Conservation (phyloP, 352 stramenopile genomes). For the Phytophthora multivora region DNA sequence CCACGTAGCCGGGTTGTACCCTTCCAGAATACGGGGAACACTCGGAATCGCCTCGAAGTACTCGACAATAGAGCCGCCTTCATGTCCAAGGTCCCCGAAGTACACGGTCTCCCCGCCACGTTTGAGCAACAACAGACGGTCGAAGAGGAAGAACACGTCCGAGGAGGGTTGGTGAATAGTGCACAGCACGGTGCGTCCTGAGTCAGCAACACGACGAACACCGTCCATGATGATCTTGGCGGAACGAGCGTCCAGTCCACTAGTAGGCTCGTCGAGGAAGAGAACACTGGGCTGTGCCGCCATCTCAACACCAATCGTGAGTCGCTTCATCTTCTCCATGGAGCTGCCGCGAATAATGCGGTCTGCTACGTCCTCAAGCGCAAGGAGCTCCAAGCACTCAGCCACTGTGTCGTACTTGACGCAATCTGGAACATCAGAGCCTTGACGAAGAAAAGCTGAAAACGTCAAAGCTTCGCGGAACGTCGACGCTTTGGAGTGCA, state of each 20-base stretch:
- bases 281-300: slow-evolving; percentile 79
- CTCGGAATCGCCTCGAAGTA: slow-evolving; percentile 55
- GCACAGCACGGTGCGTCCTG: slow-evolving; percentile 79
- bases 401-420: slow-evolving; percentile 60
- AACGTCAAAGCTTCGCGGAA: slow-evolving; percentile 93
- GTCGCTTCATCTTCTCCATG: slow-evolving; percentile 59
- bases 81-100: slow-evolving; percentile 42
- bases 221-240: slow-evolving; percentile 86
- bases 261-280: slow-evolving; percentile 88
- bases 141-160: slow-evolving; percentile 86
- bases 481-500: slow-evolving; percentile 89
- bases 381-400: slow-evolving; percentile 61
- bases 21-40: slow-evolving; percentile 46
- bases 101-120: slow-evolving; percentile 51
- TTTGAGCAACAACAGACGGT: slow-evolving; percentile 80
- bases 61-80: slow-evolving; percentile 26
- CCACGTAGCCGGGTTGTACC: slow-evolving; percentile 72
- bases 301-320: slow-evolving; percentile 90
- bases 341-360: slow-evolving; percentile 67
- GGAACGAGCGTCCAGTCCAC: slow-evolving; percentile 80
- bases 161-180: slow-evolving; percentile 91
- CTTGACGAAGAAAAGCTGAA: slow-evolving; percentile 86
- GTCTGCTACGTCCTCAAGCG: slow-evolving; percentile 60
- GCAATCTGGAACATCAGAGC: slow-evolving; percentile 35
- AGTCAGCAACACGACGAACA: slow-evolving; percentile 77